Conservation (phyloP, 2,329 filamentous ascomycete genomes). For the Akanthomyces dipterigenus region DNA sequence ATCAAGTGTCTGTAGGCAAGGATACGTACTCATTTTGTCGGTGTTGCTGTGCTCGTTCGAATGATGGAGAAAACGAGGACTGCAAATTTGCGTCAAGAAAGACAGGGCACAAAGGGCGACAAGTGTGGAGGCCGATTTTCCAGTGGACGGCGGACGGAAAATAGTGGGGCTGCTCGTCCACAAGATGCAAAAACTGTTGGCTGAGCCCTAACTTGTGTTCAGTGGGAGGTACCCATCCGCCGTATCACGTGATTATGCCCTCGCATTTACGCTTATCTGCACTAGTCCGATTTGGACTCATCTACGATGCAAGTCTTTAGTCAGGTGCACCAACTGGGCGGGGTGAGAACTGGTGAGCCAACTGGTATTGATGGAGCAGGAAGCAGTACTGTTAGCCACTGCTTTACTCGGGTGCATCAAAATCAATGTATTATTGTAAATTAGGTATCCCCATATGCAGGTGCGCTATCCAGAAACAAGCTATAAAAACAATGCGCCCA, state of each 20-base stretch:
- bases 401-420: background rate
- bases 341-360: too few species aligned
- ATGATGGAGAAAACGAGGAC: conserved; percentile 23
- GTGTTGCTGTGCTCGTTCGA: conserved; percentile 34
- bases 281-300: background rate
- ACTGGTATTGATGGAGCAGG: background rate
- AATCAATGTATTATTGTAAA: conserved; percentile 5
- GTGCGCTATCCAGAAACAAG: background rate
- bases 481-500: conserved; percentile 1
- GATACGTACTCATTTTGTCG: conserved; percentile 53
- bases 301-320: background rate
- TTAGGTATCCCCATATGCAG: conserved; percentile 13
- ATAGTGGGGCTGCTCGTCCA: background rate
- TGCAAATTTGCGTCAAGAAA: conserved; percentile 10
- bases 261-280: background rate
- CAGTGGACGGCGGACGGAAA: conserved; percentile 22
- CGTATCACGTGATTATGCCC: conserved; percentile 27
- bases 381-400: too few species aligned
- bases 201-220: conserved; percentile 29
- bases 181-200: conserved; percentile 10
- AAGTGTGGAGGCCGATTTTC: conserved; percentile 23
- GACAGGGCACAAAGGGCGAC: conserved; percentile 6
- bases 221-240: conserved; percentile 12
- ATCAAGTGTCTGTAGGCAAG: background rate
- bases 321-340: background rate